Evolutionary conservation across 1,139 yeast species (phyloP), one percentile per base, ranked within the genome.

Genomic region (Geotrichum reessii): DNA sequence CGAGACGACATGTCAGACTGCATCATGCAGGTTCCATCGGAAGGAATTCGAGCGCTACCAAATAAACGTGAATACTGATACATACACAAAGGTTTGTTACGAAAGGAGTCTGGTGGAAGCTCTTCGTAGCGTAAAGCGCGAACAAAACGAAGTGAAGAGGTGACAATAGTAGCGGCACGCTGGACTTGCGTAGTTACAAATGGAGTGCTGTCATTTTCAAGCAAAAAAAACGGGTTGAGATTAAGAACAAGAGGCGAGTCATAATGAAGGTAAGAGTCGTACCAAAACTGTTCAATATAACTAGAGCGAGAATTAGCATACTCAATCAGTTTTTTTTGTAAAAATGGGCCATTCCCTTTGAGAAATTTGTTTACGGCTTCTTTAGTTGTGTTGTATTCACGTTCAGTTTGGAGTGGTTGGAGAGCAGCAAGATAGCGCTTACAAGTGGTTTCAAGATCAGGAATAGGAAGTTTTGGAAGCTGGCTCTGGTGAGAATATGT

Each of bases 231-330:
- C 0, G 96, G 96, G 68, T 90, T 90, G 66, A 89, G 79, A 71
- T 90, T 90, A 62, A 90, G 78, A 27, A 90, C 97, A 53, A 90
- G 96, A 1, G 76, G 96, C 25, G 90, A 86, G 72, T 90, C 96
- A 70, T 87, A 87, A 71, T 85, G 85, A 63, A 90, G 78, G 71
- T 90, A 90, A 1, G 96, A 83, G 69, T 90, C 97, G 71, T 84
- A 89, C 96, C 97, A 90, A 71, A 90, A 90, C 70, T 90, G 95
- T 72, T 90, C 97, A 63, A 90, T 90, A 72, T 86, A 90, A 11
- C 95, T 85, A 58, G 87, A 82, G 64, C 90, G 77, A 21, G 81
- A 73, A 59, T 81, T 77, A 12, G 89, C 78, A 66, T 86, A 88
- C 58, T 81, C 81, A 53, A 84, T 74, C 52, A 89, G 78, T 66